Evolutionary conservation across 2,329 filamentous ascomycete species (phyloP).

Genomic region (Massarina eburnea): DNA sequence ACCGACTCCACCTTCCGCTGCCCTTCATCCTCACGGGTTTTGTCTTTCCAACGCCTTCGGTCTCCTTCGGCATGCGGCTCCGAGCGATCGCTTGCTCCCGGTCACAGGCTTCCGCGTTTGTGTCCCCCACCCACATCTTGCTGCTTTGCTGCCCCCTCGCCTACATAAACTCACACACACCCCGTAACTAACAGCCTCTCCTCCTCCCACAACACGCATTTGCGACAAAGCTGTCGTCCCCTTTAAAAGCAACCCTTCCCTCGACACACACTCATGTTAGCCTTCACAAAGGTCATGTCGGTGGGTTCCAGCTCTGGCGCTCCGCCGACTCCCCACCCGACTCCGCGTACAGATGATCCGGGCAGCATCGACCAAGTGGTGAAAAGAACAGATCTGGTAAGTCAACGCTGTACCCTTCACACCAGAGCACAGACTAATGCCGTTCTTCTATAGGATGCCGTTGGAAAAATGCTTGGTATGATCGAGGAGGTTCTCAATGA

Average conservation of each 20-base stretch:
- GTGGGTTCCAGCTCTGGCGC: slow-evolving; percentile 20
- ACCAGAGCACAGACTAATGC: background rate
- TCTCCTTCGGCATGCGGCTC: background rate
- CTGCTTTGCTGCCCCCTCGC: too few relatives aligned
- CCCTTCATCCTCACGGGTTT: background rate
- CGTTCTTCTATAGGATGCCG: slow-evolving; percentile 11
- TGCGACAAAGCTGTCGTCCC: background rate
- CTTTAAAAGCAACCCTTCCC: background rate
- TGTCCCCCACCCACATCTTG: background rate
- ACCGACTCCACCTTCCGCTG: background rate
- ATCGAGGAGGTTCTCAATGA: slow-evolving; percentile 37
- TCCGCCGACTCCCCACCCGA: slow-evolving; percentile 27
- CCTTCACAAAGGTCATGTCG: slow-evolving; percentile 21
- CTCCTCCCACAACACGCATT: background rate
- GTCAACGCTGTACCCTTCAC: background rate
- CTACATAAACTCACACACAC: too few relatives aligned
- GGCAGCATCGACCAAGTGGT: slow-evolving; percentile 15
- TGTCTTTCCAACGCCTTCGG: background rate
- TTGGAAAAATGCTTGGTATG: slow-evolving; percentile 28
- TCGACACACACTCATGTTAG: background rate
- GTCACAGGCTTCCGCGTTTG: background rate
- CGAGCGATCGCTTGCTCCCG: background rate
- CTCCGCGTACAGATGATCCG: slow-evolving; percentile 24
- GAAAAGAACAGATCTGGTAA: slow-evolving; percentile 21
- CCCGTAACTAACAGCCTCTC: background rate